Percentiles rank a stretch among this genome's conserved stretches.
These are phyloP conservation scores for Phialophora tarda DNA, from an alignment of 2,329 filamentous ascomycete genomes.

Conservation along the genomic window DNA sequence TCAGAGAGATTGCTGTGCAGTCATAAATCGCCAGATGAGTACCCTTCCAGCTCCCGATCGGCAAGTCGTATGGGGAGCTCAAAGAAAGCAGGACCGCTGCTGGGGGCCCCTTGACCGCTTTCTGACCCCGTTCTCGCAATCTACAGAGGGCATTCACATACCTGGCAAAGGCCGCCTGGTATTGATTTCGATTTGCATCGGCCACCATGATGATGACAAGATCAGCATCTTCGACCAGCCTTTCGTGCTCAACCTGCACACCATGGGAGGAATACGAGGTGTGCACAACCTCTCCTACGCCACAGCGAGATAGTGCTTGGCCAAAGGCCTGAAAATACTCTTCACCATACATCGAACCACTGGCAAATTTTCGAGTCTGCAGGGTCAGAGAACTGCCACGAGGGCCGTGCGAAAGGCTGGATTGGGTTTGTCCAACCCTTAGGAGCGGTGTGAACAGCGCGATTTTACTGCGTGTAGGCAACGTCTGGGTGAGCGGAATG, in stretches of 20 bases:
- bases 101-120: conserved; percentile 62
- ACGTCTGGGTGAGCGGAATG: conserved; percentile 71
- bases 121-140: conserved; percentile 61
- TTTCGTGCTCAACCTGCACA: conserved; percentile 88
- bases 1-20: conserved; percentile 88
- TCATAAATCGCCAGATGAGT: conserved; percentile 96
- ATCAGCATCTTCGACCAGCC: conserved; percentile 83
- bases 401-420: too few relatives aligned
- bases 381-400: too few relatives aligned
- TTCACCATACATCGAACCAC: conserved; percentile 82
- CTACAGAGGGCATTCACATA: conserved; percentile 91
- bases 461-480: neutral
- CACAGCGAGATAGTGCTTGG: conserved; percentile 77
- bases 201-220: conserved; percentile 90
- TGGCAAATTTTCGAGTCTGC: conserved; percentile 51
- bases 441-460: too few relatives aligned
- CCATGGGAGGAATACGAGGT: conserved; percentile 95
- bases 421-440: too few relatives aligned
- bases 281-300: conserved; percentile 84
- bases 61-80: conserved; percentile 95
- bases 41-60: conserved; percentile 84
- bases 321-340: conserved; percentile 89
- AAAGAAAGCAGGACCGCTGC: conserved; percentile 77
- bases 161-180: conserved; percentile 92
- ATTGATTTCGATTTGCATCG: conserved; percentile 90